Conservation (phyloP, 2,329 filamentous ascomycete genomes). For the Xylariales sp. region DNA sequence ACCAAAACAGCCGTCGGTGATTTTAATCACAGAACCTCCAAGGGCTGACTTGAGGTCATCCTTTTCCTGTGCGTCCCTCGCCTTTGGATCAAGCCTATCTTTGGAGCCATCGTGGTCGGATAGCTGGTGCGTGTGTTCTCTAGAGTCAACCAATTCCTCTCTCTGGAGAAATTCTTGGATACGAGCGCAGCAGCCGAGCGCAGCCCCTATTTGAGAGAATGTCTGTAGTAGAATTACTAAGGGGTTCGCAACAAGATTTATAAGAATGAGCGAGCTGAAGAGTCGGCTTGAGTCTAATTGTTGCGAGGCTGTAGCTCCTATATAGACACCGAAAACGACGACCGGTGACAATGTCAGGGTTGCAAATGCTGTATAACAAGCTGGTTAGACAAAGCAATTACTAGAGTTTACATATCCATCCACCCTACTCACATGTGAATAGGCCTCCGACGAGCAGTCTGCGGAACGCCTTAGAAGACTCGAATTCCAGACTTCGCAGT, state of each 20-base stretch:
- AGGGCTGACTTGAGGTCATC: background rate
- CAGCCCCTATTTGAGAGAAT: constrained; percentile 35
- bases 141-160: constrained; percentile 31
- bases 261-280: constrained; percentile 40
- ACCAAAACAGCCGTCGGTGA: constrained; percentile 24
- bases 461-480: constrained; percentile 28
- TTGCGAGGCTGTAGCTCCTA: constrained; percentile 32
- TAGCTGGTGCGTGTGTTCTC: constrained; percentile 12
- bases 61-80: background rate
- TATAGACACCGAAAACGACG: constrained; percentile 36
- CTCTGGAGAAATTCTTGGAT: constrained; percentile 38
- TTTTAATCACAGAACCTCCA: constrained; percentile 11
- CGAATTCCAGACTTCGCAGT: constrained; percentile 29
- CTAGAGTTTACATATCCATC: no score
- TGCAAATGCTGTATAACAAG: constrained; percentile 27
- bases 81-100: background rate
- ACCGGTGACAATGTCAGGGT: constrained; percentile 36
- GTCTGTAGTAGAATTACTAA: constrained; percentile 35
- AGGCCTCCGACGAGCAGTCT: constrained; percentile 27
- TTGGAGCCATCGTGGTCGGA: background rate
- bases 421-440: constrained; percentile 26
- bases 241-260: constrained; percentile 37
- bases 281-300: constrained; percentile 31
- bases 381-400: background rate
- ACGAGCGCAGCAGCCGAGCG: constrained; percentile 36